Evolutionary conservation across 73 alveolate genomes (phyloP), one percentile per base, ranked within the genome.

Genomic region (Paramecium bursaria): DNA sequence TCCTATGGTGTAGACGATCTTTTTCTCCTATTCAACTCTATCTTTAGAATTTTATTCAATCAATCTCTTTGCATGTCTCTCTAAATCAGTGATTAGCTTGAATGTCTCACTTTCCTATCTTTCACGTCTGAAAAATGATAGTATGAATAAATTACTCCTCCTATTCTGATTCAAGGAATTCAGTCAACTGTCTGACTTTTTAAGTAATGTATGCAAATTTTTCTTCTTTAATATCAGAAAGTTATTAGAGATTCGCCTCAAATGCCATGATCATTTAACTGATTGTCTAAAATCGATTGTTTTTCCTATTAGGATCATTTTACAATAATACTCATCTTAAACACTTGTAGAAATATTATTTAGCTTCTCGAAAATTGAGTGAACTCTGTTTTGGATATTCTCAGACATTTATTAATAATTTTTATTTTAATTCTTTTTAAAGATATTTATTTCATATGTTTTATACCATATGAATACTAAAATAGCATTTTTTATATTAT

Each of bases 1-100:
- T 10, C 85, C 89, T 17, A 79, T 79, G 50, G 55, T 44, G 29
- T 79, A 55, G 54, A 73, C 89, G 7, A 79, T 61, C 55, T 79
- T 79, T 42, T 61, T 54, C 17, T 79, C 89, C 19, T 73, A 53
- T 35, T 79, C 89, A 10, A 79, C 89, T 39, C 89, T 29, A 3
- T 79, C 74, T 29, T 79, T 79, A 19, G 80, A 50, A 17, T 79
- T 79, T 30, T 33, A 50, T 23, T 79, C 89, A 39, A 79, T 61
- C 48, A 54, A 49, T 14, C 74, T 61, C 35, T 57, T 57, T 27
- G 85, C 75, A 79, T 79, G 75, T 53, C 76, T 79, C 46, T 79
- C 89, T 47, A 79, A 79, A 73, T 79, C 82, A 21, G 82, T 67
- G 19, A 67, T 42, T 67, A 67, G n/a, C 51, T 67, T 67, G 19